Evolutionary conservation across 306 rosid genomes (phyloP).

Genomic region (Fagus sylvatica): DNA sequence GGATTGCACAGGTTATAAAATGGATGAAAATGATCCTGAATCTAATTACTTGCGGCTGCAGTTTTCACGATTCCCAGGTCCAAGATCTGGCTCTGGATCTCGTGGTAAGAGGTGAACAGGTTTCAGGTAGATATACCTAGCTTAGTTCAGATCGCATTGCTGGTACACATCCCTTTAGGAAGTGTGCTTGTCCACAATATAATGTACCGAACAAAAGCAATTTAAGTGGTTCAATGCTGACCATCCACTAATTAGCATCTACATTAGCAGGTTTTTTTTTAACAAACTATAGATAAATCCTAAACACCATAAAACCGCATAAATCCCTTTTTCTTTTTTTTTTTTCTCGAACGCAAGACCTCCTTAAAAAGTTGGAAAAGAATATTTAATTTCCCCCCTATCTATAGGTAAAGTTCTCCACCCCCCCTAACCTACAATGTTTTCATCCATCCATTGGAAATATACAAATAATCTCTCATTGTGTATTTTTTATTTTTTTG

Average conservation of each 20-base stretch:
- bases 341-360: no score
- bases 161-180: constrained; percentile 6
- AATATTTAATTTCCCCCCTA: no score
- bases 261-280: background rate
- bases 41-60: constrained; percentile 78
- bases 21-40: constrained; percentile 65
- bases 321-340: no score
- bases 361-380: no score
- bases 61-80: constrained; percentile 91
- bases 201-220: constrained; percentile 18
- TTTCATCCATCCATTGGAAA: no score
- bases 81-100: constrained; percentile 61
- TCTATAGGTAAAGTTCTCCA: no score
- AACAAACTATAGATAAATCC: no score
- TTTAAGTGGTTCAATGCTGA: constrained; percentile 21
- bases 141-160: constrained; percentile 27
- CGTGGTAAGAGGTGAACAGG: constrained; percentile 67
- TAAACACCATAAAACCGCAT: no score
- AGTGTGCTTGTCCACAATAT: constrained; percentile 18
- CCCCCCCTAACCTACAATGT: no score
- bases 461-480: no score
- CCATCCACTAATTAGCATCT: constrained; percentile 17
- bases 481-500: no score
- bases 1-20: constrained; percentile 60
- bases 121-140: constrained; percentile 20